Evolutionary conservation across 192 early-diverging fungal genomes (phyloP), one percentile per base, ranked within the genome.

Genomic region (Paraglomus brasilianum): DNA sequence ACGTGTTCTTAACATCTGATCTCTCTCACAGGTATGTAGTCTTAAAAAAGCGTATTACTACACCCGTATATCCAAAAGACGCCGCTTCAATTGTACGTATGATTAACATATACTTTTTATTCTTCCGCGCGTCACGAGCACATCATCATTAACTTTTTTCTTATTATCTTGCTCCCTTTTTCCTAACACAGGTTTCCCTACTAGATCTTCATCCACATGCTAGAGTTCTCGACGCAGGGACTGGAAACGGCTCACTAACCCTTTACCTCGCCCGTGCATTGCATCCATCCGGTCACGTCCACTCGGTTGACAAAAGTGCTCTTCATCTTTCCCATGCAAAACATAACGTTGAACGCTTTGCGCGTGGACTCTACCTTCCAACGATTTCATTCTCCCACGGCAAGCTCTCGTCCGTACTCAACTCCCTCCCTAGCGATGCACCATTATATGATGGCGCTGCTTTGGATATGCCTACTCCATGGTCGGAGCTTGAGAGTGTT

Each of bases 31-130:
- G 71, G 10, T 77, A 70, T 63, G 55, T 74, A 8, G 36, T 78
- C 2, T 61, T 70, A 47, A 72, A 72, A 13, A 69, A 64, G 7
- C 56, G 80, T 17, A 53, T 57, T 1, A 76, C 69, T 19, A 78
- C 76, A 6, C 87, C 87, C 2, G 84, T 87, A 14, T 88, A 88
- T 69, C 82, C 87, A 0, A 86, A 86, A 39, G 87, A 88, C 51
- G 83, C 85, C 36, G 61, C 51, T 11, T 64, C 76, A 0, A 80
- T 80, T 49, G 79, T 78, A 78, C 62, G n/a, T n/a, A n/a, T n/a
- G 65, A 45, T 14, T 41, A 39, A 15, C n/a, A 69, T 17, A 10
- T 43, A 38, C 13, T 63, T 7, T 21, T 17, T 19, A 42, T 8
- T 21, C 36, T 24, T 11, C 13, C 3, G n/a, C n/a, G n/a, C n/a